These are phyloP conservation scores for Fusarium staphyleae DNA, from an alignment of 2,329 filamentous ascomycete genomes.

Conservation along the genomic window DNA sequence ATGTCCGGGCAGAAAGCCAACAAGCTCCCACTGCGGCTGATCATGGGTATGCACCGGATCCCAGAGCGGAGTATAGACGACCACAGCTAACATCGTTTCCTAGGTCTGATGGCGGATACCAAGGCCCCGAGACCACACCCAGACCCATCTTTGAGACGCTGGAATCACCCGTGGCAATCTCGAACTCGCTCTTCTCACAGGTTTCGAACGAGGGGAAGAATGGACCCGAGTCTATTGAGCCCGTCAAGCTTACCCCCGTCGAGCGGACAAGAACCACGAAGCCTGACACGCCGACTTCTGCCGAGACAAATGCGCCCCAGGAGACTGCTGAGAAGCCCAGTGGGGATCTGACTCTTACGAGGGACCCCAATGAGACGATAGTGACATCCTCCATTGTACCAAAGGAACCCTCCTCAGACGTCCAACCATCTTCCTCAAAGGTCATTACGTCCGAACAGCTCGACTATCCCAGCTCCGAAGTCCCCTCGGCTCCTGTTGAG, in stretches of 20 bases:
- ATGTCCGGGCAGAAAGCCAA: conserved; percentile 21
- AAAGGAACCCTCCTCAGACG: conserved; percentile 16
- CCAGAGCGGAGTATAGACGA: not conserved
- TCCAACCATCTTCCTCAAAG: conserved; percentile 1
- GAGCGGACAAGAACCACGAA: conserved; percentile 4
- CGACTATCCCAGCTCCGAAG: conserved; percentile 6
- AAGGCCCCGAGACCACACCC: conserved; percentile 29
- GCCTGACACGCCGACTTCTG: not conserved
- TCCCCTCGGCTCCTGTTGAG: not conserved
- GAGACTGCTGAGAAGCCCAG: conserved; percentile 19
- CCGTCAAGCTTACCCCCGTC: conserved; percentile 34
- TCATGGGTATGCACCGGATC: conserved; percentile 24
- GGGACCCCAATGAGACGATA: conserved; percentile 22
- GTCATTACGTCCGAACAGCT: conserved; percentile 5
- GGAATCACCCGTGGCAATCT: conserved; percentile 26
- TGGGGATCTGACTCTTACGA: conserved; percentile 22
- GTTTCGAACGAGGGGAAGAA: conserved; percentile 14
- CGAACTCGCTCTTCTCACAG: conserved; percentile 26
- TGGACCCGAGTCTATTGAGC: conserved; percentile 8
- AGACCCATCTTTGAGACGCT: conserved; percentile 39
- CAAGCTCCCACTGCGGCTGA: conserved; percentile 26
- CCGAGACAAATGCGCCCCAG: conserved; percentile 3
- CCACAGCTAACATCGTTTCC: conserved; percentile 17
- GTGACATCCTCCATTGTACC: conserved; percentile 34
- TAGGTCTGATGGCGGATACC: conserved; percentile 20